Evolutionary conservation across 1,284 basidiomycete species (phyloP).

Genomic region (Rhodotorula sp.): DNA sequence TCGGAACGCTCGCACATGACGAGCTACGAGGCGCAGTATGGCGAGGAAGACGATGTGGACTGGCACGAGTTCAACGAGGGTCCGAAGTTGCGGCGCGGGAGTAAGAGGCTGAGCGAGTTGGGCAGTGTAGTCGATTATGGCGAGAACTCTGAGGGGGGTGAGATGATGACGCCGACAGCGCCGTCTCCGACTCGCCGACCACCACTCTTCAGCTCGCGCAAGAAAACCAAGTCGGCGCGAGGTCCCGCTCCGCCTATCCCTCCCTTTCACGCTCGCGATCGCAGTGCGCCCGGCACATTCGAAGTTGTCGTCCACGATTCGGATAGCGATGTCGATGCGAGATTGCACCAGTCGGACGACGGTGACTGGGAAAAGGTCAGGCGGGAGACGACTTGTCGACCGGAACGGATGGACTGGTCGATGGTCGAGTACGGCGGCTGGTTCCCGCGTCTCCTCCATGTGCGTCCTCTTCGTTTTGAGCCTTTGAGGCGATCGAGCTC

Average conservation of each 20-base stretch:
- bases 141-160: neutral
- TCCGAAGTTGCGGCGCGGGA: constrained; percentile 15
- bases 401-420: constrained; percentile 22
- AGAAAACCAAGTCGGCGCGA: neutral
- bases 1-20: neutral
- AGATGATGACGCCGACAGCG: neutral
- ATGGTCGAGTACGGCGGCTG: constrained; percentile 25
- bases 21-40: neutral
- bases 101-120: constrained; percentile 25
- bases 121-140: neutral
- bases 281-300: neutral
- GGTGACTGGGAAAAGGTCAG: constrained; percentile 18
- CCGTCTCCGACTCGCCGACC: neutral
- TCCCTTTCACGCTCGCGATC: neutral
- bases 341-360: neutral
- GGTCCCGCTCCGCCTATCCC: neutral
- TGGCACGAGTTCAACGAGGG: constrained; percentile 6
- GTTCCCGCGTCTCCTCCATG: constrained; percentile 27
- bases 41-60: constrained; percentile 8
- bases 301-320: constrained; percentile 31
- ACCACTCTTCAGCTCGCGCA: neutral
- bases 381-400: constrained; percentile 16
- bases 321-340: constrained; percentile 2
- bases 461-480: neutral
- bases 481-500: neutral